Conservation (phyloP, 2,329 filamentous ascomycete species). For the Alternaria arborescens region DNA sequence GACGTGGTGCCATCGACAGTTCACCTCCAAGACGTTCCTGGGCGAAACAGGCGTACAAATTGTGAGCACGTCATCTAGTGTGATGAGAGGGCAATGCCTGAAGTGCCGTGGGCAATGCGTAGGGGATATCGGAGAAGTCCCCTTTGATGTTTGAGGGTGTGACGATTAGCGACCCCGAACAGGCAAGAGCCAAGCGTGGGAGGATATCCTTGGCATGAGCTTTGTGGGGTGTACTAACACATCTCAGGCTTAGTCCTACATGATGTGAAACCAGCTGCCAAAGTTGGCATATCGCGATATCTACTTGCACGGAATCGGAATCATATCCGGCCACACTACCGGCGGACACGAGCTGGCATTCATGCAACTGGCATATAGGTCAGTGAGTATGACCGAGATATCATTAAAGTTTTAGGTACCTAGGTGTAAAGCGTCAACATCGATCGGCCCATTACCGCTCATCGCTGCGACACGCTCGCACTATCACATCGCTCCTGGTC, state of each 20-base stretch:
- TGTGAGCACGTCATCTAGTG: too few species aligned
- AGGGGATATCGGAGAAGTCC: neutral
- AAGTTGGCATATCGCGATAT: neutral
- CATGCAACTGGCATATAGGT: too few species aligned
- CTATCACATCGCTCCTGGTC: neutral
- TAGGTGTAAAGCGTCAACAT: too few species aligned
- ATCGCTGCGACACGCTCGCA: neutral
- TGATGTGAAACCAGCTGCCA: neutral
- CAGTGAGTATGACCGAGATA: too few species aligned
- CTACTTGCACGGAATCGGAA: neutral
- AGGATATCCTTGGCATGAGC: neutral
- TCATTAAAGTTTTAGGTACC: too few species aligned
- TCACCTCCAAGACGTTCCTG: too few species aligned
- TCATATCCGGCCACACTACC: neutral
- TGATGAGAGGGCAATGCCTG: too few species aligned
- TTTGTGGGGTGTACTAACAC: neutral
- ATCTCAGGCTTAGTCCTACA: neutral
- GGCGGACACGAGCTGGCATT: neutral
- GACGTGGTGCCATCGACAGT: too few species aligned
- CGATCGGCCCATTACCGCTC: too few species aligned
- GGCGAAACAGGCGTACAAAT: too few species aligned
- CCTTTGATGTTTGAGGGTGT: neutral
- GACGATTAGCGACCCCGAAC: neutral
- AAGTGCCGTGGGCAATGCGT: too few species aligned
- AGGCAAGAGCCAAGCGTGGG: neutral